Evolutionary conservation across 768 basidiomycete species (phyloP), one percentile per base, ranked within the genome.

Genomic region (Pleurotus citrinopileatus): DNA sequence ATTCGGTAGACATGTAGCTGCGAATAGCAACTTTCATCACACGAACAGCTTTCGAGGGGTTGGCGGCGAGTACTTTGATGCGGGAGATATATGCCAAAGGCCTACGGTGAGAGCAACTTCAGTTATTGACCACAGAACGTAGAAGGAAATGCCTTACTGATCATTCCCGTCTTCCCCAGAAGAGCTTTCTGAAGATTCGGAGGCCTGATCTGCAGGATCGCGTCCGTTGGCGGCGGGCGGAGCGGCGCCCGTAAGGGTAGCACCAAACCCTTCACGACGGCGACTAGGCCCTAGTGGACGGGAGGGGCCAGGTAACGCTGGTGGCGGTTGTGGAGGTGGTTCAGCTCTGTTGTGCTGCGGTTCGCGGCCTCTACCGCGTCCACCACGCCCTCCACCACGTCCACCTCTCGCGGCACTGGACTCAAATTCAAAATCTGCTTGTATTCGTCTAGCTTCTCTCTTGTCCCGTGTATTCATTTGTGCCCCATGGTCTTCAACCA

Each of bases 401-500:
- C 80, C 73, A 17, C 75, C 61, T 15, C 73, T 66, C 9, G 74
- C 71, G 6, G 70, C 69, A 0, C 70, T 68, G 20, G 77, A 72
- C 44, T 77, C 72, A 42, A 87, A 89, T 4, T 83, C 80, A 59
- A 90, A 91, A 22, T 83, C 83, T 29, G 93, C 83, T 54, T 84
- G 79, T 6, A 95, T 72, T 15, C 89, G 77, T 23, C 85, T 73
- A 0, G 83, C 84, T 19, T 87, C 87, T 54, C 78, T 83, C 59
- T 79, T 82, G 60, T 89, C 89, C 13, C 82, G 76, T 2, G 88
- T 68, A 13, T 78, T 82, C 85, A 91, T 86, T 27, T 84, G 84
- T 0, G 76, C 80, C 7, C 86, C 88, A 57, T 95, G 93, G 50
- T 84, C 86, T 51, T 90, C 86, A 8, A 98, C 86, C 71, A 88